Percentiles rank a stretch among this genome's conserved stretches.
Conservation (phyloP, 225 moss, liverwort and hornwort species). For the Physcomitrium patens region DNA sequence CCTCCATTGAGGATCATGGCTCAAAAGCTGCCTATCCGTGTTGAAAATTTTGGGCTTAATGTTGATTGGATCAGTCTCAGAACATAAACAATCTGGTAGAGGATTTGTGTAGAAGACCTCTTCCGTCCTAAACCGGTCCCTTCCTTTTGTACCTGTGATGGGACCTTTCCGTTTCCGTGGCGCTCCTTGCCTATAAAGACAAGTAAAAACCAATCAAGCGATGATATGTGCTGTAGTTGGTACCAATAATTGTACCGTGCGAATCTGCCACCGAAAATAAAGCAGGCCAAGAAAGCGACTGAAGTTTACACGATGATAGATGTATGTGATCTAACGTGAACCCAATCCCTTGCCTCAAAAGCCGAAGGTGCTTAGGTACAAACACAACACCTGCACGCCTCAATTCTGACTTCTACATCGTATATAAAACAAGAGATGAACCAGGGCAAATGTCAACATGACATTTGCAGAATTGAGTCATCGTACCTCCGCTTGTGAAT, state of each 20-base stretch:
- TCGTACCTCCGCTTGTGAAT: constrained; percentile 66
- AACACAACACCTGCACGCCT: not conserved
- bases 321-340: not conserved
- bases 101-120: constrained; percentile 97
- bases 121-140: constrained; percentile 81
- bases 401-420: constrained; percentile 5
- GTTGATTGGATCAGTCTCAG: constrained; percentile 56
- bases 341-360: not conserved
- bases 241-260: not conserved
- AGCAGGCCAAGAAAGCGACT: not conserved
- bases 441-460: not conserved
- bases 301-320: not conserved
- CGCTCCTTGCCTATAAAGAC: constrained; percentile 79
- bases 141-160: constrained; percentile 72
- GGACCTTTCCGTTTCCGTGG: constrained; percentile 92
- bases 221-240: not conserved
- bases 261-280: not conserved
- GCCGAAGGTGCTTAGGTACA: not conserved
- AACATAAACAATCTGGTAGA: constrained; percentile 85
- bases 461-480: too few relatives aligned
- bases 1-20: constrained; percentile 30
- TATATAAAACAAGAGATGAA: not conserved
- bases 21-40: constrained; percentile 36
- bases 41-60: constrained; percentile 29
- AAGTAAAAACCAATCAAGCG: not conserved